A percentile compares a stretch with the other conserved stretches of the same genome.
Evolutionary conservation across 164 flowering plant genomes (phyloP).

Genomic region (Vitis labrusca): DNA sequence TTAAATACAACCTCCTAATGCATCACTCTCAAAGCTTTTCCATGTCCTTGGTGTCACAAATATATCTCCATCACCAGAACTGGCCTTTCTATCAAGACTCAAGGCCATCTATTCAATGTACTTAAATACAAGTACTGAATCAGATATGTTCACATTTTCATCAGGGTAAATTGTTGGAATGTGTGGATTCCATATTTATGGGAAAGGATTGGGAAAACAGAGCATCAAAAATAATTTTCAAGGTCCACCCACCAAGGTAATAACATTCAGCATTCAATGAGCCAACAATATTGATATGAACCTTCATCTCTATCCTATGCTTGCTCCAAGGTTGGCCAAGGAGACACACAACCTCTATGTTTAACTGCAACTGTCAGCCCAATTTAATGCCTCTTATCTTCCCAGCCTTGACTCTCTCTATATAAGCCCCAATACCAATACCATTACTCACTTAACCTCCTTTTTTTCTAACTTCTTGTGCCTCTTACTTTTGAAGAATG

Average conservation of each 20-base stretch:
- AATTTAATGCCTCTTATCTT: constrained; percentile 4
- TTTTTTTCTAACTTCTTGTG: not conserved
- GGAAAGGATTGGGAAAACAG: not conserved
- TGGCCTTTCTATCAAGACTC: too few relatives aligned
- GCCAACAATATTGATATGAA: not conserved
- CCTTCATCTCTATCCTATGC: not conserved
- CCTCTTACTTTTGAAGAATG: constrained; percentile 11
- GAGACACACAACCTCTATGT: not conserved
- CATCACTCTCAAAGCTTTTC: too few relatives aligned
- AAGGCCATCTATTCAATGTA: too few relatives aligned
- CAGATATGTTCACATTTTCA: not conserved
- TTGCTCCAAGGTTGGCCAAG: not conserved
- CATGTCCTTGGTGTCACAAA: too few relatives aligned
- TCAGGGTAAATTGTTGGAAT: constrained; percentile 1
- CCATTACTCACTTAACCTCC: not conserved
- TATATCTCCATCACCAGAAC: too few relatives aligned
- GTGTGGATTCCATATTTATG: not conserved
- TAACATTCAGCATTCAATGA: too few relatives aligned
- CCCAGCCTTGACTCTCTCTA: not conserved
- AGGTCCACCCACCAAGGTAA: not conserved
- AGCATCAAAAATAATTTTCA: not conserved
- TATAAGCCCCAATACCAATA: not conserved
- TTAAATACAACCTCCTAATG: too few relatives aligned
- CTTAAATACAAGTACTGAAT: not conserved
- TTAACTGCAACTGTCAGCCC: not conserved